These are phyloP conservation scores for Zygosaccharomyces pseudorouxii DNA, from an alignment of 805 yeast species.

Conservation along the genomic window DNA sequence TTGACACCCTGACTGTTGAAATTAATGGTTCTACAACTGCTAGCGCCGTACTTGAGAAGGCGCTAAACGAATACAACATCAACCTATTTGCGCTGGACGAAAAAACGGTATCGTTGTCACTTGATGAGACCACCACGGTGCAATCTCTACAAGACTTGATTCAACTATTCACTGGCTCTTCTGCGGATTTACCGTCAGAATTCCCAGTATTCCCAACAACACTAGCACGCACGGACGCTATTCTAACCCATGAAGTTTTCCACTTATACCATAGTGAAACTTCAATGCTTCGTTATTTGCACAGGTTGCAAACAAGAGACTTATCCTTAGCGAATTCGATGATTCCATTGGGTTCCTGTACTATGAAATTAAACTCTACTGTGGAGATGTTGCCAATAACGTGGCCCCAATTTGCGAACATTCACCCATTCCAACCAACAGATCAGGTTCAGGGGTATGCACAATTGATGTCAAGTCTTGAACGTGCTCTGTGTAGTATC, in stretches of 20 bases:
- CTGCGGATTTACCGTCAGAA: conserved; percentile 17
- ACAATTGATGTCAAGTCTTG: conserved; percentile 70
- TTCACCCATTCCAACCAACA: conserved; percentile 91
- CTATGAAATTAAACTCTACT: conserved; percentile 95
- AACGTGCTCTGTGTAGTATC: conserved; percentile 78
- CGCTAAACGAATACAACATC: conserved; percentile 59
- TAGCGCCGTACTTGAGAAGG: conserved; percentile 50
- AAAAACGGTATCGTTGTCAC: conserved; percentile 61
- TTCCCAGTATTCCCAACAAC: conserved; percentile 47
- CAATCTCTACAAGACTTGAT: conserved; percentile 56
- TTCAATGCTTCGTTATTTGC: conserved; percentile 86
- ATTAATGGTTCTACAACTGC: conserved; percentile 47
- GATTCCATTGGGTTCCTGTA: conserved; percentile 97
- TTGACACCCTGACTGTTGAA: conserved; percentile 78
- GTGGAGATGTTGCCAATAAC: conserved; percentile 92
- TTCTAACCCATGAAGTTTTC: conserved; percentile 74
- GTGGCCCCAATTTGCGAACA: conserved; percentile 84
- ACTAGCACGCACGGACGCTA: conserved; percentile 50
- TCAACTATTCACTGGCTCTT: conserved; percentile 50
- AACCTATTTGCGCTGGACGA: conserved; percentile 70
- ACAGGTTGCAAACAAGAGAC: conserved; percentile 79
- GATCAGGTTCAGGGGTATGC: conserved; percentile 87
- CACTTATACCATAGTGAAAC: conserved; percentile 90
- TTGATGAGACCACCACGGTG: conserved; percentile 82
- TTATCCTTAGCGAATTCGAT: conserved; percentile 90